phyloP scores from a whole-genome alignment of 129 eudicot genomes.

The Flaveria ramosissima region DNA sequence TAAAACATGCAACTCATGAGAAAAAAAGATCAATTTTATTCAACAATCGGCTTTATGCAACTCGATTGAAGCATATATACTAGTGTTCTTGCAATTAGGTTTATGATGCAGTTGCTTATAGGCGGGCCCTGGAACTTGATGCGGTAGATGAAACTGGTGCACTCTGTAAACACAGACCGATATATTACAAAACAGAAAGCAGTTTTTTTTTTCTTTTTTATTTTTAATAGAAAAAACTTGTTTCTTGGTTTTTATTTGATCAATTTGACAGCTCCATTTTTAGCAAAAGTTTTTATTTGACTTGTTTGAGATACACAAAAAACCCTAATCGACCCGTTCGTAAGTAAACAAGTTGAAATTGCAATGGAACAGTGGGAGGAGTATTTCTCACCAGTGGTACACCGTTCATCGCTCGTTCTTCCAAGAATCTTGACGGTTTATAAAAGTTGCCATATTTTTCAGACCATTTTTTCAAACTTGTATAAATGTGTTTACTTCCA shows the following conservation, averaged over 20 bases:
- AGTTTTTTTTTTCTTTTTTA: too few species aligned
- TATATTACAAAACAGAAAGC: background rate
- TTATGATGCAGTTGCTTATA: conserved; percentile 32
- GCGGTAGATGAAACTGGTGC: conserved; percentile 51
- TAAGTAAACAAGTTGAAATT: background rate
- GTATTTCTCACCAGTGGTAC: conserved; percentile 64
- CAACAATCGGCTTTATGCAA: background rate
- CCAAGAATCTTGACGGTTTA: conserved; percentile 82
- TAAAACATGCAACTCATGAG: background rate
- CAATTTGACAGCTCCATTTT: background rate
- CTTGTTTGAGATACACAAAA: background rate
- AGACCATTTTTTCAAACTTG: conserved; percentile 72
- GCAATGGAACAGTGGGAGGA: background rate
- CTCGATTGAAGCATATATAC: background rate
- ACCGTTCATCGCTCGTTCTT: conserved; percentile 83
- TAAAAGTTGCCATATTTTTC: conserved; percentile 68
- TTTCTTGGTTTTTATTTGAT: background rate
- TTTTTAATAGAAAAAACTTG: background rate
- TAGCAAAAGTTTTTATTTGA: background rate
- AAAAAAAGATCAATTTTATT: background rate
- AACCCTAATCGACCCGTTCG: background rate
- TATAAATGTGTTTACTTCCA: conserved; percentile 71
- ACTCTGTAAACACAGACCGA: conserved; percentile 53
- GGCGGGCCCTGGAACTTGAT: conserved; percentile 55
- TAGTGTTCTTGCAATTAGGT: conserved; percentile 14